Base-by-base conservation (phyloP, 2,329 filamentous ascomycete species). In the Epichloe bromicola region DNA sequence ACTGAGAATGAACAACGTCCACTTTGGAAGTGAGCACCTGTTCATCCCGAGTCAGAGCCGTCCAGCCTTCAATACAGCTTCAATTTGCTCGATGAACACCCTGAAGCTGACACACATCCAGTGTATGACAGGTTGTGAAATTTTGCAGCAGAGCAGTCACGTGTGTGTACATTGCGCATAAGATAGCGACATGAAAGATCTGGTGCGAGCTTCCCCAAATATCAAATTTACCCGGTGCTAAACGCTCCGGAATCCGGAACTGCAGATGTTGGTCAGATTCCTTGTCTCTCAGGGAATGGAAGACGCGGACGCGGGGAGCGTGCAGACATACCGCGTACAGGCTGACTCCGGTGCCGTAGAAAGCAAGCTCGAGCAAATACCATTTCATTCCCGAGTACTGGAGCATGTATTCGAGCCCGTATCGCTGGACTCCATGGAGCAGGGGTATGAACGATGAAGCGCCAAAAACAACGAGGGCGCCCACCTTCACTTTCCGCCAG, bases 191-290 rank as follows among this genome's bases (percentile, higher is more conserved):
- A 68, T 95, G 89, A 65, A 96, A 95, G 54, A 95, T 83, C 69
- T 95, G 89, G 67, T 95, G 89, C 20, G 86, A 93, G 63, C 82
- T 87, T 19, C 88, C 88, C 76, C 85, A 84, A 41, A 94, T 84
- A 67, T 95, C 89, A 62, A 89, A 94, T n/a, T 65, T 73, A 3
- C 87, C 85, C 0, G 88, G 89, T 48, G 70, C 75, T 60, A 75
- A 77, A 49, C 85, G 74, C 69, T 96, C 89, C 0, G 90, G 89
- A 63, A 89, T 79, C 42, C 89, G 80, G 46, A 79, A 74, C 79
- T 83, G 54, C 33, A 36, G 23, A 17, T 12, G 33, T 36, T 7
- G 11, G 44, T 55, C 19, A 51, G 46, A 44, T 46, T 17, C 46
- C 40, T 52, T 33, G 19, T 19, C 26, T 48, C 37, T 26, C n/a